These are phyloP conservation scores for Populus simonii DNA, from an alignment of 345 rosid genomes.

Conservation along the genomic window DNA sequence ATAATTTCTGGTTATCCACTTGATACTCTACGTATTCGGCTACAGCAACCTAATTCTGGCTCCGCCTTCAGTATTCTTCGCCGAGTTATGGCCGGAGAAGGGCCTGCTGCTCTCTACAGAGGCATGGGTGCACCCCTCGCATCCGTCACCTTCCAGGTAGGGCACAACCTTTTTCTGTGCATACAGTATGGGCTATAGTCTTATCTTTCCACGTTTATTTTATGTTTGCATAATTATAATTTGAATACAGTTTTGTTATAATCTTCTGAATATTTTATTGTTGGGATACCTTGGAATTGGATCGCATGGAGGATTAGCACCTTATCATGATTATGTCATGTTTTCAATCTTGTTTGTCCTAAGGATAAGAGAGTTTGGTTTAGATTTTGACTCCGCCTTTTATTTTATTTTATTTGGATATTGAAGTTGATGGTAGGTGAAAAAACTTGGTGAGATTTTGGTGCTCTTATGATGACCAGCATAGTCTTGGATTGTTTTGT, in stretches of 20 bases:
- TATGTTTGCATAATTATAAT: neutral
- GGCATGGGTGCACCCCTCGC: conserved; percentile 96
- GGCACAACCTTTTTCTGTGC: neutral
- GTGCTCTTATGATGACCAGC: neutral
- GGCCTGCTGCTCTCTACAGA: conserved; percentile 68
- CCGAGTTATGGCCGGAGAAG: conserved; percentile 52
- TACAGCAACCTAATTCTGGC: conserved; percentile 71
- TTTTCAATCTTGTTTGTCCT: neutral
- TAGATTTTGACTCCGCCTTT: neutral
- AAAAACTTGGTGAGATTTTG: neutral
- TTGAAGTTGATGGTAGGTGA: neutral
- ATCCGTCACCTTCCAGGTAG: conserved; percentile 89
- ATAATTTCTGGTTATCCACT: conserved; percentile 86
- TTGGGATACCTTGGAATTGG: neutral
- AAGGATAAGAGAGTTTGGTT: neutral
- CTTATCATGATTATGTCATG: conserved; percentile 11
- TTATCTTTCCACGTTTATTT: neutral
- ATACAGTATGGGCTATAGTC: neutral
- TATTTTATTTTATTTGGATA: neutral
- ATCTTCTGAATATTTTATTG: neutral
- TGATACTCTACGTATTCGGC: conserved; percentile 77
- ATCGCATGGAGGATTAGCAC: conserved; percentile 11
- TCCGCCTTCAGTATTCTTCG: conserved; percentile 73
- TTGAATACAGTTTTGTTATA: too few relatives aligned
- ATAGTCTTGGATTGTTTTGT: neutral